Percentiles rank a stretch among this genome's conserved stretches.
phyloP scores from a whole-genome alignment of 2,329 filamentous ascomycete genomes.

The Reticulascus tulasneorum region DNA sequence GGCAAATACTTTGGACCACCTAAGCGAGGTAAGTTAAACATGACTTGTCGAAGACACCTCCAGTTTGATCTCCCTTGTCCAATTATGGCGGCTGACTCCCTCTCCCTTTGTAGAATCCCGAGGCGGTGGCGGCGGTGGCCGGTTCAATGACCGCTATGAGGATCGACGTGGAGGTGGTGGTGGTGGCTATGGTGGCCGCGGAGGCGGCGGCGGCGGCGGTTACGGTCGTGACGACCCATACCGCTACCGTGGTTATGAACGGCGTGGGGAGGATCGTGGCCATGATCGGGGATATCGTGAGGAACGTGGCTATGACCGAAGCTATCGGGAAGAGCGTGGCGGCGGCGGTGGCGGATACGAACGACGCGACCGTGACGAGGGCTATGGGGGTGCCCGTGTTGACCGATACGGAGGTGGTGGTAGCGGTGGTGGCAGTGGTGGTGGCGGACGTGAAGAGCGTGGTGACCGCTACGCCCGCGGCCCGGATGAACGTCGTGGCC shows the following conservation, averaged over 20 bases:
- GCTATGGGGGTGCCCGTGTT: conserved; percentile 34
- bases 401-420: conserved; percentile 38
- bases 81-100: no score
- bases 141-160: conserved; percentile 57
- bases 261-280: conserved; percentile 30
- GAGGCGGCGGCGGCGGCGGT: conserved; percentile 37
- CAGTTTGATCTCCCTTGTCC: no score
- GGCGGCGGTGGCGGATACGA: conserved; percentile 42
- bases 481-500: conserved; percentile 26
- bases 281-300: conserved; percentile 50
- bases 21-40: conserved; percentile 87
- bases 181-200: conserved; percentile 26
- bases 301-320: conserved; percentile 41
- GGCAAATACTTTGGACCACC: conserved; percentile 99
- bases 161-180: conserved; percentile 61
- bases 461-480: conserved; percentile 34
- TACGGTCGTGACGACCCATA: conserved; percentile 53
- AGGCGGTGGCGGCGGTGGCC: conserved; percentile 37
- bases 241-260: conserved; percentile 50
- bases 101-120: conserved; percentile 20
- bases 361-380: conserved; percentile 51
- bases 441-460: conserved; percentile 40
- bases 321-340: conserved; percentile 47
- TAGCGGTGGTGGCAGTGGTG: conserved; percentile 33
- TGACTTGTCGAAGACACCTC: no score